Evolutionary conservation across 2,329 filamentous ascomycete genomes (phyloP), one percentile per base, ranked within the genome.

Genomic region (Cercospora sesami): DNA sequence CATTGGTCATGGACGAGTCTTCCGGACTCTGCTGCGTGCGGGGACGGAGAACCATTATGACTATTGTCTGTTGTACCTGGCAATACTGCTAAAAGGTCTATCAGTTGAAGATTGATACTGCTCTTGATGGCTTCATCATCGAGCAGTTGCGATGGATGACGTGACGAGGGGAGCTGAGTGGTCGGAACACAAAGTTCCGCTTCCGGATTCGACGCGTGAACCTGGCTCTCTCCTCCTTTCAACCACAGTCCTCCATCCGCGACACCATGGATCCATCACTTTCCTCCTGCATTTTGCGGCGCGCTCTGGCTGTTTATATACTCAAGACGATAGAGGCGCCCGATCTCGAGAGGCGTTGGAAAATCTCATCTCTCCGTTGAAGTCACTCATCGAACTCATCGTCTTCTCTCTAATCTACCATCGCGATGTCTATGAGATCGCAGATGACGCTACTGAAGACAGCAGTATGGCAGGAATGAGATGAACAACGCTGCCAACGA

Each of bases 1-100:
- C 79, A 67, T 78, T 71, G 36, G 75, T 69, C 73, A 79, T 79
- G 6, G 77, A 75, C 60, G 71, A 71, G 71, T 79, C 77, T 65
- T 77, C 75, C 18, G 75, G 75, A 33, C 73, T 60, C 63, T 69
- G 66, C 68, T 69, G 68, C 30, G 55, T 53, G 36, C 51, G 60
- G 36, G 64, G 60, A 48, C 39, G 60, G 21, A 62, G 26, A 21
- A 51, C 60, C 60, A 62, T 62, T 28, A n/a, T 62, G 60, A 62
- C 60, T 51, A 48, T 62, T 39, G 55, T 31, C 55, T 59, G 55
- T 59, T 59, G 28, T 1, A 36, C 18, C 16, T 59, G 55, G 31
- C n/a, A 23, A 7, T 58, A 21, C 31, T 36, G 55, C 55, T 9
- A 9, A 14, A 59, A 33, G 18, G 28, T 18, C 30, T 12, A 16